These are phyloP conservation scores for Acacia acuminata DNA, from an alignment of 306 rosid genomes.

Conservation along the genomic window DNA sequence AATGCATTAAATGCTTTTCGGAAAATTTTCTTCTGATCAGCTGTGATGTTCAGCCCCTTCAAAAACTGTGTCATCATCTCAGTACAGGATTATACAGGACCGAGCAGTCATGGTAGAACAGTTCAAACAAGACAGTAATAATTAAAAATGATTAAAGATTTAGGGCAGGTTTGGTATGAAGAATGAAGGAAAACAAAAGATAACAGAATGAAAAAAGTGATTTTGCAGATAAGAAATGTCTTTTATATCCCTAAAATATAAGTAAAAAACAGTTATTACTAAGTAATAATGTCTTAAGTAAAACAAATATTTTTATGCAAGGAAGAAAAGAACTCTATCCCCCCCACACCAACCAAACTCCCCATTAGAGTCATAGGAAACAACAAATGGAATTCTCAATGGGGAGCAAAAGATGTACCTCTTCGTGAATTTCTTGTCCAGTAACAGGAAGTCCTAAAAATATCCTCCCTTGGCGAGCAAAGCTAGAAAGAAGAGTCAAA, in stretches of 20 bases:
- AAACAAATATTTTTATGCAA: background rate
- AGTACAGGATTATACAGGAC: constrained; percentile 36
- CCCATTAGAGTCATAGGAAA: constrained; percentile 12
- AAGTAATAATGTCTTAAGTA: background rate
- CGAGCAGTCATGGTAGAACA: constrained; percentile 15
- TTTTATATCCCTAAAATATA: background rate
- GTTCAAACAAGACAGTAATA: constrained; percentile 1
- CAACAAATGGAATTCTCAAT: constrained; percentile 7
- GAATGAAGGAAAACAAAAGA: background rate
- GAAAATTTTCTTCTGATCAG: constrained; percentile 87
- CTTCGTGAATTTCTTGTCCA: constrained; percentile 86
- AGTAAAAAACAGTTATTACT: background rate
- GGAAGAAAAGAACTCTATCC: background rate
- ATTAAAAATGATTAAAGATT: constrained; percentile 9
- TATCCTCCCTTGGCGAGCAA: constrained; percentile 96
- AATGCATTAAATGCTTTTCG: constrained; percentile 81
- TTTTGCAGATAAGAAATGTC: background rate
- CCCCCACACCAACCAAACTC: background rate
- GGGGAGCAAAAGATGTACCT: constrained; percentile 50
- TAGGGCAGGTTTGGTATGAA: background rate
- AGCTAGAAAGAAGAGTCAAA: constrained; percentile 98
- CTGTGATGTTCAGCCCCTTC: constrained; percentile 82
- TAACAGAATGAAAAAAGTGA: background rate
- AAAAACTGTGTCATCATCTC: constrained; percentile 69
- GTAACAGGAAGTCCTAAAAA: constrained; percentile 74